phyloP scores from a whole-genome alignment of 2,329 filamentous ascomycete genomes.

The Corynespora cassiicola region DNA sequence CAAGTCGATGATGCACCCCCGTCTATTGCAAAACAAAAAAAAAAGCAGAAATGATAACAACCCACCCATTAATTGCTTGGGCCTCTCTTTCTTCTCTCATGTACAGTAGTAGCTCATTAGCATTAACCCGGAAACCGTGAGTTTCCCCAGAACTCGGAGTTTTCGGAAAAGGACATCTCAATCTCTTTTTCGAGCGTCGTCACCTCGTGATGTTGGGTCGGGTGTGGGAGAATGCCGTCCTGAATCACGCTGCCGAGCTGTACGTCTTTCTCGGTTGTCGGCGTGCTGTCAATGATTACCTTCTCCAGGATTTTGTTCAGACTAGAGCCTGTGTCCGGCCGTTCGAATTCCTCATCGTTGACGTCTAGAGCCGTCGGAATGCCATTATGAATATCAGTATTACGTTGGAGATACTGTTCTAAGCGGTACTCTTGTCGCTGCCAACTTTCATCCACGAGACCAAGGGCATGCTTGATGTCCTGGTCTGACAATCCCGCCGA shows the following conservation, averaged over 20 bases:
- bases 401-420: constrained; percentile 55
- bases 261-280: constrained; percentile 47
- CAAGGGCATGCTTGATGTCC: constrained; percentile 57
- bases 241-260: constrained; percentile 30
- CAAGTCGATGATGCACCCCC: too few relatives aligned
- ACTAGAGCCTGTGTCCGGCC: constrained; percentile 48
- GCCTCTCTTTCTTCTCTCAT: too few relatives aligned
- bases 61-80: too few relatives aligned
- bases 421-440: constrained; percentile 56
- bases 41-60: too few relatives aligned
- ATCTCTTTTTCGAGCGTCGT: constrained; percentile 37
- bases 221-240: constrained; percentile 15
- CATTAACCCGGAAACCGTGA: too few relatives aligned
- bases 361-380: constrained; percentile 52
- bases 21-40: too few relatives aligned
- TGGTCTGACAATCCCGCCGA: constrained; percentile 50
- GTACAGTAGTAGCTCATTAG: too few relatives aligned
- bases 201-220: constrained; percentile 4
- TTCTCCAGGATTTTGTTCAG: constrained; percentile 52
- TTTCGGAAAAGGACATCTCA: constrained; percentile 35
- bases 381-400: constrained; percentile 53
- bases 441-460: constrained; percentile 58
- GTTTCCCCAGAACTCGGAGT: constrained; percentile 11
- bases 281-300: constrained; percentile 54
- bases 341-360: constrained; percentile 54